Base-by-base conservation (phyloP, 2,329 filamentous ascomycete genomes). In the Colletotrichum australisinense region DNA sequence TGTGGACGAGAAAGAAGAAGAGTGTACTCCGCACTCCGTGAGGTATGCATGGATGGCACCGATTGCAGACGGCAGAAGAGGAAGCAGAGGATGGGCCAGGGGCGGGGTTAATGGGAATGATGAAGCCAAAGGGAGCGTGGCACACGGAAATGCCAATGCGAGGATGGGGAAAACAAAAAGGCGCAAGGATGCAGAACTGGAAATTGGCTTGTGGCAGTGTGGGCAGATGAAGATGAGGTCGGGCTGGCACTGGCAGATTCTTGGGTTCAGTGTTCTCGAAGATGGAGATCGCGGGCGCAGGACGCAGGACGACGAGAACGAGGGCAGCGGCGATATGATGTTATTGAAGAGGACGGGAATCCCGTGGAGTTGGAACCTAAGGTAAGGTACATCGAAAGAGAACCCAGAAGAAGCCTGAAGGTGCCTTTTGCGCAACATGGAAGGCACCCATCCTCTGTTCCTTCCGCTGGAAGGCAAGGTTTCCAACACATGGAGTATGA, bases 131-230 rank as follows among this genome's bases (percentile, higher is more conserved):
- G 59, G 60, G 56, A 56, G 67, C 67, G 62, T 56, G 67, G 71
- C 26, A 71, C 66, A 30, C 66, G 60, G 56, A 58, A 56, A 66
- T 73, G 60, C 71, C 35, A 73, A 65, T 71, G 67, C 65, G 60
- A 71, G 46, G 67, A 73, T 73, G 67, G 71, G 60, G 42, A 73
- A 72, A 70, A 38, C 19, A 57, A 62, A 71, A 57, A 65, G 32
- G 4, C n/a, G 52, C 49, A 57, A 42, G 19, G 35, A 49, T 16
- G 38, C 24, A 26, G 38, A 46, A 49, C n/a, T 59, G 28, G 28
- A 42, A 52, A 55, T 28, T 28, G 26, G 42, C 30, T 26, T 16
- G 38, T 42, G 38, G 22, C 58, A 28, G n/a, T 16, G 60, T 63
- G 42, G 60, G 8, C 22, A 52, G 4, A 62, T 49, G 55, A 60